A percentile compares a stretch with the other conserved stretches of the same genome.
Conservation (phyloP, 352 stramenopile genomes). For the Phytophthora meadii region DNA sequence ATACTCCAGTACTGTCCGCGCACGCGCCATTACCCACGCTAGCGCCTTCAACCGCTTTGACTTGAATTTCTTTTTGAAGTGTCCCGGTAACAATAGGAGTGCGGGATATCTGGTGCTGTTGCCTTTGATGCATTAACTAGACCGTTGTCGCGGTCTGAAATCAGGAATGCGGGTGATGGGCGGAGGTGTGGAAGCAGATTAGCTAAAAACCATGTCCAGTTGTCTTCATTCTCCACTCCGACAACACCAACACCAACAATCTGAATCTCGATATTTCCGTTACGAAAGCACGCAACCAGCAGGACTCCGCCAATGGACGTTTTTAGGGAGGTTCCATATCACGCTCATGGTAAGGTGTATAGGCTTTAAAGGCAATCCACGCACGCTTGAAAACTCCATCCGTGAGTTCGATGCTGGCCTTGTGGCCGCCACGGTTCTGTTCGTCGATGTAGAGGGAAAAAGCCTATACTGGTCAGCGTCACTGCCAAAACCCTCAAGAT, state of each 20-base stretch:
- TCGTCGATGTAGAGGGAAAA: too few species aligned
- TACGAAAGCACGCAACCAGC: conserved; percentile 7
- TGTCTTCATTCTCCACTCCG: conserved; percentile 7
- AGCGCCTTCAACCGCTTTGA: conserved; percentile 6
- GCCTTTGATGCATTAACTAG: conserved; percentile 1
- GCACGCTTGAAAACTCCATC: too few species aligned
- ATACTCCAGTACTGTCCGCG: too few species aligned
- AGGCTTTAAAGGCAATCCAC: too few species aligned
- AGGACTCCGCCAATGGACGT: too few species aligned
- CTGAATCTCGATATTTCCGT: conserved; percentile 10
- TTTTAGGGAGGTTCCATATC: too few species aligned
- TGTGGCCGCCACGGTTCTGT: too few species aligned
- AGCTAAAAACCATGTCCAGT: conserved; percentile 6
- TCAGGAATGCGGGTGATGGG: conserved; percentile 2
- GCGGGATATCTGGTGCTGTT: conserved; percentile 3
- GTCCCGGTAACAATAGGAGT: not conserved
- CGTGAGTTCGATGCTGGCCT: too few species aligned
- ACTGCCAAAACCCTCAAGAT: too few species aligned
- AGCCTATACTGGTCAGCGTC: too few species aligned
- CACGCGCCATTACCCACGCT: not conserved
- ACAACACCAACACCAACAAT: conserved; percentile 7
- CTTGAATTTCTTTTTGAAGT: conserved; percentile 7
- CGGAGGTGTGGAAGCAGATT: conserved; percentile 1
- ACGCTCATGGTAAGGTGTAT: too few species aligned
- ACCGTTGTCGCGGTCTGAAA: conserved; percentile 2